Base-by-base conservation (phyloP, 23 red algal species). In the Pyropia haitanensis region DNA sequence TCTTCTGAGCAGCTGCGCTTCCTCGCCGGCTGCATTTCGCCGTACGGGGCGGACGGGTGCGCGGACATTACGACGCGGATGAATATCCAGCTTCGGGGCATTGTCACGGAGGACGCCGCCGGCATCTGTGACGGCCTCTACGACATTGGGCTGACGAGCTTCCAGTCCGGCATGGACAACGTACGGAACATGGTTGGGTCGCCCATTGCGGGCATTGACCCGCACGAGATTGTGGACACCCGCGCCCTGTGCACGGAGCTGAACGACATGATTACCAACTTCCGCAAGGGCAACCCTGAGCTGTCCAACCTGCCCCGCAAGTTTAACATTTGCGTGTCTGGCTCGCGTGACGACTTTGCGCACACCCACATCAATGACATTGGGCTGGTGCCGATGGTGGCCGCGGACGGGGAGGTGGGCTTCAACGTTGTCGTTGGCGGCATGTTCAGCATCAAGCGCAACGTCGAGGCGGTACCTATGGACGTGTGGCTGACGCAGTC, bases 361-460 rank as follows among this genome's bases (percentile, higher is more conserved):
- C 89, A 95, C 60, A 87, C 79, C 14, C 89, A 95, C 65, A 95
- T 95, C 74, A 95, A 95, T 25, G 89, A 95, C 75, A 75, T 95
- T 51, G 80, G 81, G 31, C 70, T 95, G 27, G 72, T 83, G 17
- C 80, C 89, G 10, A 82, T 95, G 18, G 48, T 31, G 34, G 53
- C 85, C 50, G 18, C 53, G 21, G 72, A 71, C 56, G 64, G 49
- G 16, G 58, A 81, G 22, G 50, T 87, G 30, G 81, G 81, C 23
- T 95, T 95, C 59, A 87, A 95, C 50, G 82, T 95, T 16, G 75
- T 87, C 23, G 73, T 95, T 29, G 89, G 89, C 21, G 89, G 89
- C 24, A 76, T 87, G 32, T 85, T 95, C 30, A 85, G 79, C 68
- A 77, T 77, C 34, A 85, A 95, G 65, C 61, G 79, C 20, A 64